Percentiles rank a stretch among this genome's conserved stretches.
Evolutionary conservation across 2,329 filamentous ascomycete genomes (phyloP).

Genomic region (Cordyceps pruinosa): DNA sequence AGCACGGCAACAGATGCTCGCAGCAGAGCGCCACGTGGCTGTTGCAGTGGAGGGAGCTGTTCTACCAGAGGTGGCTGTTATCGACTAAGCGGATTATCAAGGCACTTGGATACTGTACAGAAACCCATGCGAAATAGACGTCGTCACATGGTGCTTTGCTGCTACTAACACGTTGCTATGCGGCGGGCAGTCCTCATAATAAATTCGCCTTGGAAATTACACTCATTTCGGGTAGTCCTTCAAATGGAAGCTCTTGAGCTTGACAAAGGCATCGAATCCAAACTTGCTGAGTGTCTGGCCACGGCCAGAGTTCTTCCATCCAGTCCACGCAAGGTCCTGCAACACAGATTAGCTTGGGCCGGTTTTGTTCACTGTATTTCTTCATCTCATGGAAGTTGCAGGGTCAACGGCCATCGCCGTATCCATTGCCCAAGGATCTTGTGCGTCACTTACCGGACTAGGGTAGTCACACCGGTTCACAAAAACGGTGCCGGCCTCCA

Average conservation of each 20-base stretch:
- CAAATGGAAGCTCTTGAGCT: conserved; percentile 91
- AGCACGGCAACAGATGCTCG: no score
- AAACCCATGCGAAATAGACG: no score
- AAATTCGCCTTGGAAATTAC: background rate
- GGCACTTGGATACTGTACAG: no score
- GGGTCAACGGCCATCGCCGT: background rate
- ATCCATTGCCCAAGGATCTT: background rate
- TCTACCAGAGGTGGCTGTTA: no score
- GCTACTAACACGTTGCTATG: no score
- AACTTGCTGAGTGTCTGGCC: conserved; percentile 84
- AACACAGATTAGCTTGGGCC: conserved; percentile 6
- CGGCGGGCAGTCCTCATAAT: background rate
- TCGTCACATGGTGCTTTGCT: no score
- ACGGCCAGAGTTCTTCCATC: conserved; percentile 95
- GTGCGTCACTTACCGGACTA: conserved; percentile 62
- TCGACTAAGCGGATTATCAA: no score
- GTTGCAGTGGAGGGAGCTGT: no score
- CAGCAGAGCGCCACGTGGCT: no score
- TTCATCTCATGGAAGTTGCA: background rate
- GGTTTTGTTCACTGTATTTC: background rate
- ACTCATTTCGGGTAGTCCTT: conserved; percentile 68
- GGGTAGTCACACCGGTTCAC: conserved; percentile 93
- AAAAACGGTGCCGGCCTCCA: conserved; percentile 93
- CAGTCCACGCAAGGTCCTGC: conserved; percentile 90
- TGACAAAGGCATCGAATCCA: conserved; percentile 92